Percentiles rank a stretch among this genome's conserved stretches.
These are phyloP conservation scores for Salix purpurea DNA, from an alignment of 345 rosid species.

Conservation along the genomic window DNA sequence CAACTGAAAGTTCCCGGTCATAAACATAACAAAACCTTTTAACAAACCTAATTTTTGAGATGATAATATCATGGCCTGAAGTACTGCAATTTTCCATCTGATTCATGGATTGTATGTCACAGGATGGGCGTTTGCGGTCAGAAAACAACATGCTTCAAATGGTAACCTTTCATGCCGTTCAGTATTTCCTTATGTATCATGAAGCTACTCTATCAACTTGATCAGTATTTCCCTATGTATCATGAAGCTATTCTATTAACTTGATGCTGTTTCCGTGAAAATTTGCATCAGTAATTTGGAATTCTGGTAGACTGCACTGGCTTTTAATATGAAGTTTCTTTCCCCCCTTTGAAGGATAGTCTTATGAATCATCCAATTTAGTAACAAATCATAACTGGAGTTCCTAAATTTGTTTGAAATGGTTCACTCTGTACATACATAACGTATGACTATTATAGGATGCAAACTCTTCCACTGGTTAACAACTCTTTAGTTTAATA, in stretches of 20 bases:
- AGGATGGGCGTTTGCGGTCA: slow-evolving; percentile 55
- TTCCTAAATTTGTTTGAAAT: neutral
- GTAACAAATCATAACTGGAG: neutral
- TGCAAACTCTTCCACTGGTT: neutral
- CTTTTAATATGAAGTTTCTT: neutral
- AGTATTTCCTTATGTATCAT: neutral
- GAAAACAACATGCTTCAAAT: slow-evolving; percentile 80
- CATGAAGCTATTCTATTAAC: neutral
- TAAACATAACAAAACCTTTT: neutral
- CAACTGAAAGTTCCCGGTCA: too few species aligned
- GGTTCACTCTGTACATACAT: neutral
- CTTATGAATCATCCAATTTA: neutral
- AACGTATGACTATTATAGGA: neutral
- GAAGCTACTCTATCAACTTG: slow-evolving; percentile 1
- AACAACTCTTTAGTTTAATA: neutral
- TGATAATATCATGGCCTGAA: neutral
- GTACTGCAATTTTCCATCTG: neutral
- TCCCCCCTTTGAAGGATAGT: neutral
- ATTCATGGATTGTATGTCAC: slow-evolving; percentile 16
- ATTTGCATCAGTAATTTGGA: neutral
- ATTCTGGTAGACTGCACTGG: neutral
- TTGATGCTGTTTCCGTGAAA: slow-evolving; percentile 4
- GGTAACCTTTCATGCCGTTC: slow-evolving; percentile 42
- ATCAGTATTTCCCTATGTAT: slow-evolving; percentile 2
- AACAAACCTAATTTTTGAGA: neutral